phyloP scores from a whole-genome alignment of 2,329 filamentous ascomycete species.

The Stagonosporopsis vannaccii region DNA sequence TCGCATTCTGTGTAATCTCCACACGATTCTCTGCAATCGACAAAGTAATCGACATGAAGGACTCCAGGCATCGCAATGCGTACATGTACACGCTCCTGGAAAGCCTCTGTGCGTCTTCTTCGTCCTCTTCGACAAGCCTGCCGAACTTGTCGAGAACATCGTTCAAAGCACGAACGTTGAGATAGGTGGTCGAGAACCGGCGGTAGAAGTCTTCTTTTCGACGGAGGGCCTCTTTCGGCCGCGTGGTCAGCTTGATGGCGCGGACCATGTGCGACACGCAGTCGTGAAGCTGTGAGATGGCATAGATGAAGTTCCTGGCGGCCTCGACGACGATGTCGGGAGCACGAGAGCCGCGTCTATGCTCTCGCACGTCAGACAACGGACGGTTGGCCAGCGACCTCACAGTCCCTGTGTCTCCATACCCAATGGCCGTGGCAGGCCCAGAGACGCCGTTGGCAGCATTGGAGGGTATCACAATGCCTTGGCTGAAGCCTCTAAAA shows the following conservation, averaged over 20 bases:
- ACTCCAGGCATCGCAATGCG: conserved; percentile 44
- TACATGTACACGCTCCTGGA: conserved; percentile 46
- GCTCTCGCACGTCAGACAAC: conserved; percentile 65
- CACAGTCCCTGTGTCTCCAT: conserved; percentile 45
- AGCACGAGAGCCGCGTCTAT: conserved; percentile 57
- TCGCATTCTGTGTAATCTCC: conserved; percentile 63
- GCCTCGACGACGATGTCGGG: conserved; percentile 62
- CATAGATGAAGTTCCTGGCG: conserved; percentile 63
- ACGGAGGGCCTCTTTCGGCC: conserved; percentile 53
- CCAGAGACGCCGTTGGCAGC: conserved; percentile 39
- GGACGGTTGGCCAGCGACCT: conserved; percentile 54
- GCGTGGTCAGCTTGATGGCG: conserved; percentile 47
- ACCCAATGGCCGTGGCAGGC: conserved; percentile 43
- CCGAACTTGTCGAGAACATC: conserved; percentile 61
- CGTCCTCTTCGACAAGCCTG: conserved; percentile 58
- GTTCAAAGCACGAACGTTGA: conserved; percentile 64
- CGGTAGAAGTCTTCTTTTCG: conserved; percentile 58
- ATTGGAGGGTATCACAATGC: conserved; percentile 54
- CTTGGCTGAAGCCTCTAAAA: conserved; percentile 65
- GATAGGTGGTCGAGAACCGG: conserved; percentile 63
- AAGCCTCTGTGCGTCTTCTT: conserved; percentile 53
- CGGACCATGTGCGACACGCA: conserved; percentile 47
- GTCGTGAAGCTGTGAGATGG: conserved; percentile 59
- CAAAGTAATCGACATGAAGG: conserved; percentile 47
- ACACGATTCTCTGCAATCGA: conserved; percentile 46